Evolutionary conservation across 2,329 filamentous ascomycete genomes (phyloP).

Genomic region (Fusarium sacchari): DNA sequence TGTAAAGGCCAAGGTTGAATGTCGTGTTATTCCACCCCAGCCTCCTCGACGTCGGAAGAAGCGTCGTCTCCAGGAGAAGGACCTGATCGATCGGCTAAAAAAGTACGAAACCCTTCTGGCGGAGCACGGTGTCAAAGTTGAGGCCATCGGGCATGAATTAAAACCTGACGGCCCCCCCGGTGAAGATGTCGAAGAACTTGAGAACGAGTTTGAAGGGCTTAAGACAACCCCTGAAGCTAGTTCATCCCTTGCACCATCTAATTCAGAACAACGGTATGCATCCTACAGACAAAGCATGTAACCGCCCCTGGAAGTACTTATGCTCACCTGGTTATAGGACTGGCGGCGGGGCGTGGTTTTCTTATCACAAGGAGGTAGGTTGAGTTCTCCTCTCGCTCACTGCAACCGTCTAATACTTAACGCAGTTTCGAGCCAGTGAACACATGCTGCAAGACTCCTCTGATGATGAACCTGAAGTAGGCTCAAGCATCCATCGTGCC

Average conservation of each 20-base stretch:
- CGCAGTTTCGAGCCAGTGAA: constrained; percentile 62
- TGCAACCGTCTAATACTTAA: constrained; percentile 11
- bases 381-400: not conserved
- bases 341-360: constrained; percentile 55
- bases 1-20: constrained; percentile 69
- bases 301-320: not conserved
- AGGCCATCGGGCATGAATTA: constrained; percentile 67
- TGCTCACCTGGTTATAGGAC: constrained; percentile 26
- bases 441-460: constrained; percentile 63
- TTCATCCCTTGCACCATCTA: constrained; percentile 47
- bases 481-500: constrained; percentile 65
- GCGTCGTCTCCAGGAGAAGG: constrained; percentile 74
- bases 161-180: constrained; percentile 44
- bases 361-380: constrained; percentile 62
- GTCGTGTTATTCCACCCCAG: constrained; percentile 66
- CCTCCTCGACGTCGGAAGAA: constrained; percentile 68
- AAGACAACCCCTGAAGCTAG: constrained; percentile 62
- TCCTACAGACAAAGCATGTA: not conserved
- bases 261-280: constrained; percentile 44
- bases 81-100: constrained; percentile 74
- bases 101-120: constrained; percentile 74
- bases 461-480: constrained; percentile 66
- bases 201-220: constrained; percentile 64
- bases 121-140: constrained; percentile 74
- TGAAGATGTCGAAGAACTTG: constrained; percentile 66